These are phyloP conservation scores for Exophiala alcalophila DNA, from an alignment of 2,329 filamentous ascomycete genomes.

Conservation along the genomic window DNA sequence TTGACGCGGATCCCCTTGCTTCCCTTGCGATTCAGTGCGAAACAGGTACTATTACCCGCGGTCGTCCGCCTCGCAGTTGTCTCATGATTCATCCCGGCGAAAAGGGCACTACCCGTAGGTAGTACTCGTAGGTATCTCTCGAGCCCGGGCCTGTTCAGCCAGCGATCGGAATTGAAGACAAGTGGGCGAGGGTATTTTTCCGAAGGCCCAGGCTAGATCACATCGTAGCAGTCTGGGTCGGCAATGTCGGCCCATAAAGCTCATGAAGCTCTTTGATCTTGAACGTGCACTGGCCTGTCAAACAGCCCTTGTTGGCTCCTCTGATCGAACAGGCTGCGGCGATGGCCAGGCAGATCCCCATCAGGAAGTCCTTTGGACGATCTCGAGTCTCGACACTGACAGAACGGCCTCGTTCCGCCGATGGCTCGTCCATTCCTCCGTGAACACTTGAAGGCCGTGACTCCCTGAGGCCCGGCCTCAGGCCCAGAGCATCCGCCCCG, in stretches of 20 bases:
- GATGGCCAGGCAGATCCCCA: too few relatives aligned
- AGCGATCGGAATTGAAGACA: conserved; percentile 42
- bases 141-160: conserved; percentile 38
- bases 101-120: conserved; percentile 43
- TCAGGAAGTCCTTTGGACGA: too few relatives aligned
- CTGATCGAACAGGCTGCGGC: too few relatives aligned
- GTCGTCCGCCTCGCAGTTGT: too few relatives aligned
- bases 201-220: conserved; percentile 33
- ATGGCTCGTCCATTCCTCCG: too few relatives aligned
- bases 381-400: conserved; percentile 30
- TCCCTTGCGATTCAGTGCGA: conserved; percentile 12
- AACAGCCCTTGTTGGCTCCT: conserved; percentile 35
- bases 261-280: conserved; percentile 37
- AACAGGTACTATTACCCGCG: conserved; percentile 9
- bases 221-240: conserved; percentile 35
- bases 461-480: too few relatives aligned
- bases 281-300: conserved; percentile 35
- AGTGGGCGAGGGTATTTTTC: conserved; percentile 35
- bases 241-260: conserved; percentile 37
- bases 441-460: too few relatives aligned
- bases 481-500: too few relatives aligned
- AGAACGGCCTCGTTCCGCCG: background rate
- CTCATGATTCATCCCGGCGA: conserved; percentile 30
- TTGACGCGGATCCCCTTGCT: conserved; percentile 6
- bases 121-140: conserved; percentile 41